Base-by-base conservation (phyloP, 1,139 yeast species). In the Lodderomyces beijingensis region DNA sequence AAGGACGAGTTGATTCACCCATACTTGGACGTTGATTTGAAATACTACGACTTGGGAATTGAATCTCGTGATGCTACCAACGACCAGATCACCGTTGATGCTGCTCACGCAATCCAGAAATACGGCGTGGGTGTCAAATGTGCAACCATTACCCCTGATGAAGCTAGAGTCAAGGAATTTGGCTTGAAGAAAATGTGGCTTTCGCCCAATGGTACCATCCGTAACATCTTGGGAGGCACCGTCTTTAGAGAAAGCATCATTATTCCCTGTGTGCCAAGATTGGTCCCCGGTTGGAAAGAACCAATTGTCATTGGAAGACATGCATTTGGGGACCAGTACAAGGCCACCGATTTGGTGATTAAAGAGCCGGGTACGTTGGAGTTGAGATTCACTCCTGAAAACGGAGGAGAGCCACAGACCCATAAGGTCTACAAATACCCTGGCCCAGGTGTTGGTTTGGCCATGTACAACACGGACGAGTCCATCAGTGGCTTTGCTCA, bases 141-240 rank as follows among this genome's bases (percentile, higher is more conserved):
- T 71, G 93, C 93, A 38, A 83, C 93, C 28, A 83, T 83, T 48
- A 83, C 93, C 2, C 93, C 93, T 2, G 93, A 83, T 55, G 93
- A 83, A 57, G 80, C 77, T 26, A 73, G 93, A 61, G 91, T 83
- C 30, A 67, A 78, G 50, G 93, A 83, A 53, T 83, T 81, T 52
- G 65, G 70, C 33, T 66, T 83, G 57, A 79, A 80, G 57, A 77
- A 83, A 55, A 83, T 83, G 93, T 83, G 91, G 91, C 70, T 78
- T 40, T 81, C 89, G 12, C 93, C 93, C 46, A 83, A 83, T 55
- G 93, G 93, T 44, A 83, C 93, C 23, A 80, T 83, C 50, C 73
- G 93, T 67, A 83, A 83, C 58, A 80, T 83, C 40, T 62, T 83
- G 38, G 86, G 86, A 27, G 93, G 93, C 45, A 83, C 93, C 27